Evolutionary conservation across 306 rosid species (phyloP).

Genomic region (Cucurbita ficifolia): DNA sequence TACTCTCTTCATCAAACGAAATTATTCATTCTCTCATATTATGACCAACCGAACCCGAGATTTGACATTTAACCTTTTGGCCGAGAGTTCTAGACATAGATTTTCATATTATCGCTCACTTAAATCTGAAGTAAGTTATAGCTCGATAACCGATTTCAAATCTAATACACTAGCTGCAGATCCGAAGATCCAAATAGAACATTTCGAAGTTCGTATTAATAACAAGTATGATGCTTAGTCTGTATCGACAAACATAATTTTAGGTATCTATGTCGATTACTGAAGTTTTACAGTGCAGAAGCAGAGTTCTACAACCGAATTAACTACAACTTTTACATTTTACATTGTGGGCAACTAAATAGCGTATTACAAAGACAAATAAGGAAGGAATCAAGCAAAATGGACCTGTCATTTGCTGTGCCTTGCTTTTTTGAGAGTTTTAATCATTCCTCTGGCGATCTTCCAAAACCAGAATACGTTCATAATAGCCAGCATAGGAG

Average conservation of each 20-base stretch:
- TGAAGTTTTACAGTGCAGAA: background rate
- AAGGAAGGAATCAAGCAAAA: slow-evolving; percentile 2
- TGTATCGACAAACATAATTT: background rate
- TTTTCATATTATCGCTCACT: no score
- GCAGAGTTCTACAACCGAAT: background rate
- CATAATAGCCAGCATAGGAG: slow-evolving; percentile 46
- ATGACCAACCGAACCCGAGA: no score
- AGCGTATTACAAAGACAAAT: background rate
- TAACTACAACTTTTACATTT: background rate
- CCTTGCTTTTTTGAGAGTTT: slow-evolving; percentile 50
- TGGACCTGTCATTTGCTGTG: slow-evolving; percentile 35
- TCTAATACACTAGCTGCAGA: background rate
- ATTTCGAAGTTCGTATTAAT: background rate
- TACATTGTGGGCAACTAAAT: background rate
- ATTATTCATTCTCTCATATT: no score
- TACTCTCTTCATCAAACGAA: no score
- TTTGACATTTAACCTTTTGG: no score
- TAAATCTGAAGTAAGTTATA: background rate
- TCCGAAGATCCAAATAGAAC: background rate
- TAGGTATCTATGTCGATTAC: background rate
- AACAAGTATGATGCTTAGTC: background rate
- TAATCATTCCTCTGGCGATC: slow-evolving; percentile 69
- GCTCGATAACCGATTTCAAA: background rate
- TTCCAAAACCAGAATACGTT: slow-evolving; percentile 88
- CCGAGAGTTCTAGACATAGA: no score